A percentile compares a stretch with the other conserved stretches of the same genome.
Conservation (phyloP, 495 filamentous ascomycete genomes). For the Chaetomidium leptoderma region DNA sequence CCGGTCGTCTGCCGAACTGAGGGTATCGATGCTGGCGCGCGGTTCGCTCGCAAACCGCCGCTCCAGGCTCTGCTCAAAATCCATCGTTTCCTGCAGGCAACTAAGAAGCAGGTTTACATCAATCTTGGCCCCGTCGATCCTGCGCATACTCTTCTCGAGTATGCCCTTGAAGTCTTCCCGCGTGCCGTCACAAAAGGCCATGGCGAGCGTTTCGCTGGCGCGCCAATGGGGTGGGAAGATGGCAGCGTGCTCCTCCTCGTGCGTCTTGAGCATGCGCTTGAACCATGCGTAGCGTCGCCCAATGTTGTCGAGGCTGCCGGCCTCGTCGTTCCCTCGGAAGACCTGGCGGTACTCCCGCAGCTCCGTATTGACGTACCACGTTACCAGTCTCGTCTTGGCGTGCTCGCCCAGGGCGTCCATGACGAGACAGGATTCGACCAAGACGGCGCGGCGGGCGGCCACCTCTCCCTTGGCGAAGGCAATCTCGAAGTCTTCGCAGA, state of each 20-base stretch:
- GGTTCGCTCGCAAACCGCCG: slow-evolving; percentile 71
- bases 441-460: slow-evolving; percentile 58
- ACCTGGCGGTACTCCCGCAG: slow-evolving; percentile 92
- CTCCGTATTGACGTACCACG: slow-evolving; percentile 98
- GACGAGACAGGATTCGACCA: slow-evolving; percentile 84
- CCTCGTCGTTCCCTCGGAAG: slow-evolving; percentile 93
- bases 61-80: slow-evolving; percentile 93
- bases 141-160: slow-evolving; percentile 76
- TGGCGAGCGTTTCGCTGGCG: slow-evolving; percentile 85
- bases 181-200: slow-evolving; percentile 90
- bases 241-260: slow-evolving; percentile 85
- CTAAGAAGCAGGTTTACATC: slow-evolving; percentile 90
- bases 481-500: slow-evolving; percentile 97
- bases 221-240: slow-evolving; percentile 89
- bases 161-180: slow-evolving; percentile 94
- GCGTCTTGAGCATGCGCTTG: slow-evolving; percentile 88
- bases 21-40: slow-evolving; percentile 85
- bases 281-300: slow-evolving; percentile 95
- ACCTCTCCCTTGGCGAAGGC: slow-evolving; percentile 90
- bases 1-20: slow-evolving; percentile 74
- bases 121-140: slow-evolving; percentile 70
- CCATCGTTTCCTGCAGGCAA: slow-evolving; percentile 92
- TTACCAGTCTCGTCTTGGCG: slow-evolving; percentile 75
- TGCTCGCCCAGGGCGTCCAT: slow-evolving; percentile 94
- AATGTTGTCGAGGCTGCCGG: slow-evolving; percentile 95